Percentiles rank a stretch among this genome's conserved stretches.
Evolutionary conservation across 2,329 filamentous ascomycete species (phyloP).

Genomic region (Fusarium keratoplasticum): DNA sequence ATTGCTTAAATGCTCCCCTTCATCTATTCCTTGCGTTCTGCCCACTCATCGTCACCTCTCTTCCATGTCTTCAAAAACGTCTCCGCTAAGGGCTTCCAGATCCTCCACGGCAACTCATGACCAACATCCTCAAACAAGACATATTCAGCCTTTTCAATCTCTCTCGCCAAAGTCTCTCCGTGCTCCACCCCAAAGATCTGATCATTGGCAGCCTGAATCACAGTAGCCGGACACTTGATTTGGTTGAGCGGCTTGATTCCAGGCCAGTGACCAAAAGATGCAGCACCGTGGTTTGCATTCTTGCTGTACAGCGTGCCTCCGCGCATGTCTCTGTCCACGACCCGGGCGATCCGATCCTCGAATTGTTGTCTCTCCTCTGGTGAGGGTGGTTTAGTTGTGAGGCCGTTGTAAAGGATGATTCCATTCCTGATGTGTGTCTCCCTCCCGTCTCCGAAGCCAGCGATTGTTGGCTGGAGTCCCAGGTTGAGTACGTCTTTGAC

Average conservation of each 20-base stretch:
- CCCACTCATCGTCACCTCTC: constrained; percentile 12
- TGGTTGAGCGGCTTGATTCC: constrained; percentile 35
- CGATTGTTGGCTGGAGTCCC: not conserved
- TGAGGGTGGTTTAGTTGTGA: constrained; percentile 16
- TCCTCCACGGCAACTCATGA: constrained; percentile 30
- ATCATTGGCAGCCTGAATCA: constrained; percentile 46
- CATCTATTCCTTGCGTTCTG: not conserved
- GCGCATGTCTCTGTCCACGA: constrained; percentile 24
- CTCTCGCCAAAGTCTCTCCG: constrained; percentile 40
- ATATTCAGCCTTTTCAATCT: constrained; percentile 36
- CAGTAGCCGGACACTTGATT: constrained; percentile 43
- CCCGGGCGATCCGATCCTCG: not conserved
- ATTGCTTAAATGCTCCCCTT: not conserved
- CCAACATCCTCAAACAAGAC: constrained; percentile 39
- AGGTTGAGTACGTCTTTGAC: constrained; percentile 1
- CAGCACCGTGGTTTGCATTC: constrained; percentile 42
- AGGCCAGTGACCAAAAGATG: constrained; percentile 39
- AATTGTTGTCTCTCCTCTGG: constrained; percentile 12
- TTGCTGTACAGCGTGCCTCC: constrained; percentile 45
- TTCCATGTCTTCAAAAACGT: constrained; percentile 18
- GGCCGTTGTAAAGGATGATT: constrained; percentile 10
- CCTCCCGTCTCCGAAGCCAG: constrained; percentile 1
- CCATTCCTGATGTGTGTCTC: not conserved
- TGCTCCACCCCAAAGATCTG: constrained; percentile 45
- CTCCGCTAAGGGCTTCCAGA: constrained; percentile 17